Evolutionary conservation across 1,139 yeast genomes (phyloP), one percentile per base, ranked within the genome.

Genomic region (Pneumocystis canis): DNA sequence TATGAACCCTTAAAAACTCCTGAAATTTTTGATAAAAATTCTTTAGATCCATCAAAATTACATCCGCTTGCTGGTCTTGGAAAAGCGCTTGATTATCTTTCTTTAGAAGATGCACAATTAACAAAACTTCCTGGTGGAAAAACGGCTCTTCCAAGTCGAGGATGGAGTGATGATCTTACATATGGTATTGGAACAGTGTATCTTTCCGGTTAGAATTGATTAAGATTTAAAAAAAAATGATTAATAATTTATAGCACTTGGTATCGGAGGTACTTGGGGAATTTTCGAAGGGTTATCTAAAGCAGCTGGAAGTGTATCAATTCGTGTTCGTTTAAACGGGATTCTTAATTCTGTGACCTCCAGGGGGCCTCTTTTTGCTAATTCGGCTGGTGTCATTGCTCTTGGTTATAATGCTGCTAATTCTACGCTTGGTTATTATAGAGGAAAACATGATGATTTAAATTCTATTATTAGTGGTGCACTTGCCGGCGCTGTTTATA

Each of bases 121-220:
- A 82, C 83, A 62, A 76, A 82, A 28, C 76, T 87, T 70, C 95
- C 89, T 71, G 96, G 96, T 58, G 83, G 95, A 0, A 88, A 87
- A 72, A 96, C 96, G 65, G 75, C 92, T 65, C 82, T 92, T 69
- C 97, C 98, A 53, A 87, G 95, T 53, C 85, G 97, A 77, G 95
- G 94, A 71, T 92, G 97, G 96, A 82, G 90, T 18, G 98, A 92
- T 74, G 97, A 92, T 75, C 80, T 92, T 68, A 89, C 97, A 80
- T 92, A 94, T 76, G 98, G 98, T 70, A 87, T 98, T 14, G 98
- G 98, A 74, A 84, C 96, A 14, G 90, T 89, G 61, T 92, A 92
- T 74, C 79, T 92, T 9, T 39, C 62, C 35, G 54, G 54, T 47
- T 47, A 11, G 7, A 16, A n/a, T 16, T n/a, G 9, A 5, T 5